Percentiles rank a stretch among this genome's conserved stretches.
These are phyloP conservation scores for Melastoma malabathricum DNA, from an alignment of 345 rosid genomes.

Conservation along the genomic window DNA sequence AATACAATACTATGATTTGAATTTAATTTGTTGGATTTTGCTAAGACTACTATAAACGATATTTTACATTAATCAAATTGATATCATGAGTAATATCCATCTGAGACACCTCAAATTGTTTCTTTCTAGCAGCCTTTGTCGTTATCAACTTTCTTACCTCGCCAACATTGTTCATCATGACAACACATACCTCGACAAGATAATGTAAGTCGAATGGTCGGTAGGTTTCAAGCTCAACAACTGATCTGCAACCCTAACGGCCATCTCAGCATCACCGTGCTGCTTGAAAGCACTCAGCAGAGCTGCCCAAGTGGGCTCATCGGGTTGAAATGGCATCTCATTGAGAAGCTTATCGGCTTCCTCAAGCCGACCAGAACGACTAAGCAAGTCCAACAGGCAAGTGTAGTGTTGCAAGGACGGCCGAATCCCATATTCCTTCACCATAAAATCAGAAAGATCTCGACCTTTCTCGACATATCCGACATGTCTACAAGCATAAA, in stretches of 20 bases:
- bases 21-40: too few relatives aligned
- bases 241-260: neutral
- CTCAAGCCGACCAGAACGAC: neutral
- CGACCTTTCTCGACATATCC: neutral
- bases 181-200: slow-evolving; percentile 2
- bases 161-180: slow-evolving; percentile 1
- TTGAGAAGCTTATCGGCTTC: slow-evolving; percentile 3
- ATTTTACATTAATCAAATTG: too few relatives aligned
- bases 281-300: slow-evolving; percentile 6
- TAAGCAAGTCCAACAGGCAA: slow-evolving; percentile 2
- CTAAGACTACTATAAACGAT: too few relatives aligned
- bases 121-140: neutral
- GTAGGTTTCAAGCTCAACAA: neutral
- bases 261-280: slow-evolving; percentile 2
- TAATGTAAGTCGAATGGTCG: slow-evolving; percentile 3
- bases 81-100: too few relatives aligned
- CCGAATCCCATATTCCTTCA: neutral
- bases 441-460: neutral
- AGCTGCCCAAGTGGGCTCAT: slow-evolving; percentile 6
- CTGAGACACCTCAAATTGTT: neutral
- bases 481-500: slow-evolving; percentile 6
- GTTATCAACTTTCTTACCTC: neutral
- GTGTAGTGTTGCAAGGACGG: slow-evolving; percentile 5
- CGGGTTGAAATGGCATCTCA: slow-evolving; percentile 7
- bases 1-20: too few relatives aligned